These are phyloP conservation scores for Eucalyptus fibrosa DNA, from an alignment of 345 rosid genomes.

Conservation along the genomic window DNA sequence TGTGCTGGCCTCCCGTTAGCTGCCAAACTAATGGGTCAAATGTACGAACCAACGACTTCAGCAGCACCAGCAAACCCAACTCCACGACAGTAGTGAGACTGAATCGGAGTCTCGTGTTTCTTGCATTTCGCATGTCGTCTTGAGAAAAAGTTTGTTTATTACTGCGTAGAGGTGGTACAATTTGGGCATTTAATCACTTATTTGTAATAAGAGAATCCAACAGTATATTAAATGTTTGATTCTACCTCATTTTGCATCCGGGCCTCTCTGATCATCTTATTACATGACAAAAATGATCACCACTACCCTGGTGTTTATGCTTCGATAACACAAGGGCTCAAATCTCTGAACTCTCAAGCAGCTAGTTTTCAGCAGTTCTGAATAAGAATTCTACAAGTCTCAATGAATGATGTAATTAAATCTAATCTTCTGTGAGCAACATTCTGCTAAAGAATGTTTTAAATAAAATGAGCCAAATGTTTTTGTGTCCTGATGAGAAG, in stretches of 20 bases:
- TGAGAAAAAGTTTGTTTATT: background rate
- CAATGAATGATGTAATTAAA: background rate
- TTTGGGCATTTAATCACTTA: background rate
- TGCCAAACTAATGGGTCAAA: slow-evolving; percentile 15
- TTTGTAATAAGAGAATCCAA: background rate
- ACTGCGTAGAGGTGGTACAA: background rate
- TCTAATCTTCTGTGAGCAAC: background rate
- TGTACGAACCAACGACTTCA: background rate
- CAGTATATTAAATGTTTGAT: background rate
- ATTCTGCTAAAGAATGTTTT: background rate
- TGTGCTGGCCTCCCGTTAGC: slow-evolving; percentile 34
- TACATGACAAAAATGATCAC: background rate
- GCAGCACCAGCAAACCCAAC: background rate
- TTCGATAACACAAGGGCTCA: background rate
- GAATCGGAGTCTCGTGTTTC: background rate
- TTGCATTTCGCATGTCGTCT: background rate
- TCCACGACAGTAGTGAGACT: background rate
- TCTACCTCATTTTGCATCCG: background rate
- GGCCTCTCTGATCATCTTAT: background rate
- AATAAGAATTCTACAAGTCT: background rate
- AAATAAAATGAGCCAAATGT: background rate
- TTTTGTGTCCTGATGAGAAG: background rate
- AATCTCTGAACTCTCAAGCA: background rate
- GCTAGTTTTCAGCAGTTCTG: background rate
- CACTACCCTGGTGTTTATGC: background rate